Base-by-base conservation (phyloP, 2,329 filamentous ascomycete species). In the Penicillium crustosum region DNA sequence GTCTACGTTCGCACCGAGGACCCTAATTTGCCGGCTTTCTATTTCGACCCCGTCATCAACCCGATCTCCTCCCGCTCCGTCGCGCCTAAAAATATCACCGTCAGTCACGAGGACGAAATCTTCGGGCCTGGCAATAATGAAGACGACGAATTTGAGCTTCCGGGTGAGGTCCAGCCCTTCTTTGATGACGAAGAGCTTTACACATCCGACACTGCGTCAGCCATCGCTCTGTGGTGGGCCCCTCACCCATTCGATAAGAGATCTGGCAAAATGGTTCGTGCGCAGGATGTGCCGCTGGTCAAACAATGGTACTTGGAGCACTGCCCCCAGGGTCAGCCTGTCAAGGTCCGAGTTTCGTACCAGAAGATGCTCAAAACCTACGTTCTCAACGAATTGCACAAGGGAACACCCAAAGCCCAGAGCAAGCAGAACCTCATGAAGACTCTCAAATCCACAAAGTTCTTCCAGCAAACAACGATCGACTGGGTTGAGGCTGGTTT, bases 291-390 rank as follows among this genome's bases (percentile, higher is more conserved):
- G 21, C 92, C 95, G 4, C 80, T 99, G 9, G 90, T 99, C 52
- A 99, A 99, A 78, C 94, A 97, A 74, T 97, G 92, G 90, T 99
- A 99, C 71, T 83, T 99, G 6, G 93, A 99, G 77, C 95, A 99
- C 73, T 93, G 92, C 64, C 93, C 94, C 12, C 86, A 89, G 55
- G 89, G 89, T 38, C 92, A 96, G 68, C 93, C 94, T 0, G 93
- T 97, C 64, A 99, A 99, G 79, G 93, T 99, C 54, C 86, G 94
- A 70, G 94, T 99, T 10, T 99, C 94, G 0, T 99, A 99, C 73
- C 94, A 99, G 76, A 99, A 99, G 79, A 81, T 99, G 58, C 82
- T 99, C 43, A 99, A 99, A 81, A 93, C 90, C 4, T 99, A 88
- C 67, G 94, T 99, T 19, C 83, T 99, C 64, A 99, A 99, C 67